Evolutionary conservation across 352 stramenopile genomes (phyloP).

Genomic region (Pythium brachiatum): DNA sequence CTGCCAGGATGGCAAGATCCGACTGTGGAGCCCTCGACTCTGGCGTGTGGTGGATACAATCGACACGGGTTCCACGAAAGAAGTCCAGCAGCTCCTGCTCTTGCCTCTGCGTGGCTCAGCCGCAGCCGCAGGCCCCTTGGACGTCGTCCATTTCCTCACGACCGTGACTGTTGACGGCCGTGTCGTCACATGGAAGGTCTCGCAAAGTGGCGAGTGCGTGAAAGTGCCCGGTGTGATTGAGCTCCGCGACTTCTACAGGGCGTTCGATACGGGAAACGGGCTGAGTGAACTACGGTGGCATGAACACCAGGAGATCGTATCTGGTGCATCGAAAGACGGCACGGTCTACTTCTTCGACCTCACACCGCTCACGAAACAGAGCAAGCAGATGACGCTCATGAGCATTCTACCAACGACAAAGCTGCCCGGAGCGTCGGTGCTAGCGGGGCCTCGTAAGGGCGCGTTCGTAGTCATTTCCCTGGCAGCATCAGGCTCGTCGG

Average conservation of each 20-base stretch:
- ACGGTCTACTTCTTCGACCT: slow-evolving; percentile 71
- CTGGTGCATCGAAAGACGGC: slow-evolving; percentile 55
- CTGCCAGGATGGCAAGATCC: slow-evolving; percentile 74
- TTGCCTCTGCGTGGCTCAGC: slow-evolving; percentile 31
- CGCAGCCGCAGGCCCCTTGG: slow-evolving; percentile 2
- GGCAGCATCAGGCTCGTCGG: slow-evolving; percentile 35
- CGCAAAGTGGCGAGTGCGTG: slow-evolving; percentile 33
- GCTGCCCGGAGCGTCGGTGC: slow-evolving; percentile 39
- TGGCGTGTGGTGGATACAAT: slow-evolving; percentile 62
- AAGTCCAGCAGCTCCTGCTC: slow-evolving; percentile 69
- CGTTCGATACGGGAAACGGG: slow-evolving; percentile 56
- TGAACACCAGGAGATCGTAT: slow-evolving; percentile 53
- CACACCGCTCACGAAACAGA: slow-evolving; percentile 43
- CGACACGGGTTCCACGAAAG: slow-evolving; percentile 54
- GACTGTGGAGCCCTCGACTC: slow-evolving; percentile 58
- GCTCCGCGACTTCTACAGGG: slow-evolving; percentile 50
- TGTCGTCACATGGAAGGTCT: slow-evolving; percentile 68
- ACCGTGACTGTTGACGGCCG: slow-evolving; percentile 57
- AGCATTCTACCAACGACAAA: slow-evolving; percentile 53
- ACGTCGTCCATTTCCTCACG: slow-evolving; percentile 38
- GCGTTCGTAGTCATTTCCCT: slow-evolving; percentile 48
- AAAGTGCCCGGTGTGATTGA: slow-evolving; percentile 37
- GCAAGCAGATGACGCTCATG: slow-evolving; percentile 37
- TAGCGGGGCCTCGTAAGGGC: slow-evolving; percentile 43
- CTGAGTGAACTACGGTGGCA: slow-evolving; percentile 67